Evolutionary conservation across 1,139 yeast species (phyloP).

Genomic region (Ogataea hybrid): DNA sequence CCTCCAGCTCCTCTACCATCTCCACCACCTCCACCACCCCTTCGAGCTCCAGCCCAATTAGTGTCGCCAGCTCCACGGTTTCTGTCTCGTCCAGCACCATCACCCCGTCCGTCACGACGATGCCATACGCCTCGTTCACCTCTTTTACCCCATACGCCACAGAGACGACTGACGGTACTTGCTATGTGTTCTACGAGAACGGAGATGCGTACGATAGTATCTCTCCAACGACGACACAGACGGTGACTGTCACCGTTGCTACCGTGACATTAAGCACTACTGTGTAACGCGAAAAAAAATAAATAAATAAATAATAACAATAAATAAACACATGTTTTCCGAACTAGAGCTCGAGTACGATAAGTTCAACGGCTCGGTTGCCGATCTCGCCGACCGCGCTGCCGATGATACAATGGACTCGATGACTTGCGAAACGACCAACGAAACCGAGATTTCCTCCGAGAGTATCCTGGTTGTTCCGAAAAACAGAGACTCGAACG

Average conservation of each 20-base stretch:
- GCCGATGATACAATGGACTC: slow-evolving; percentile 15
- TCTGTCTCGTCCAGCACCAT: slow-evolving; percentile 11
- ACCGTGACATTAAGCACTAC: slow-evolving; percentile 29
- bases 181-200: slow-evolving; percentile 34
- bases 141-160: slow-evolving; percentile 31
- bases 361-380: slow-evolving; percentile 29
- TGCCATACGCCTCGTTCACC: slow-evolving; percentile 13
- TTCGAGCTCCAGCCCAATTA: slow-evolving; percentile 1
- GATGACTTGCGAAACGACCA: slow-evolving; percentile 19
- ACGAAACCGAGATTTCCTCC: slow-evolving; percentile 14
- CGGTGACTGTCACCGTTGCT: slow-evolving; percentile 32
- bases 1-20: too few species aligned
- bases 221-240: slow-evolving; percentile 28
- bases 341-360: slow-evolving; percentile 31
- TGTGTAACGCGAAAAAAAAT: slow-evolving; percentile 10
- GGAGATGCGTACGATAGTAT: slow-evolving; percentile 26
- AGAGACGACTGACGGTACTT: slow-evolving; percentile 29
- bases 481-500: slow-evolving; percentile 16
- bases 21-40: too few species aligned
- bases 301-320: slow-evolving; percentile 6
- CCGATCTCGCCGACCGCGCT: slow-evolving; percentile 24
- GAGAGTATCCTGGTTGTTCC: slow-evolving; percentile 11
- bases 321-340: slow-evolving; percentile 8
- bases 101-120: slow-evolving; percentile 14
- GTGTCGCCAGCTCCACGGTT: slow-evolving; percentile 7